Evolutionary conservation across 177 flowering plant species (phyloP).

Genomic region (Vitis hybrid): DNA sequence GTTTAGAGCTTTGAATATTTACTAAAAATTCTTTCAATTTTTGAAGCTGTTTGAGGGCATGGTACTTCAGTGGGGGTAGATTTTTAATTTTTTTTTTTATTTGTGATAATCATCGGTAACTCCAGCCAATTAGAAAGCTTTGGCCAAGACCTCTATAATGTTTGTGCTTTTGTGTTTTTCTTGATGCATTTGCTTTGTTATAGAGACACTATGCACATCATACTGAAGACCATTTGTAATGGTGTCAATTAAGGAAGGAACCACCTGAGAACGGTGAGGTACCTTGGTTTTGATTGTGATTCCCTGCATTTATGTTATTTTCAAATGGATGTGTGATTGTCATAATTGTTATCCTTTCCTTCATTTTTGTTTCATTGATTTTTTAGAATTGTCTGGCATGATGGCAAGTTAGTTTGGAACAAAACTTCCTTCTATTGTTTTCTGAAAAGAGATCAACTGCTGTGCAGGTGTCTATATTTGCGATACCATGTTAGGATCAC

Average conservation of each 20-base stretch:
- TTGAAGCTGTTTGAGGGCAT: background rate
- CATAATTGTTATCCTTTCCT: background rate
- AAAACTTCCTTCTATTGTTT: background rate
- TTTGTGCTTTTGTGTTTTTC: background rate
- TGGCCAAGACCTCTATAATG: background rate
- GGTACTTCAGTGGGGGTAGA: background rate
- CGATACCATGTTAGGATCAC: background rate
- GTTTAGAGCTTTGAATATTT: too few species aligned
- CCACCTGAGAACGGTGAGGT: background rate
- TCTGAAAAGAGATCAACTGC: background rate
- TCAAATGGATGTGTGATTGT: background rate
- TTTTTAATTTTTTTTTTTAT: too few species aligned
- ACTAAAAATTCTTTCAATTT: background rate
- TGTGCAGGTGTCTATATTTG: constrained; percentile 2
- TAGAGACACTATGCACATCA: background rate
- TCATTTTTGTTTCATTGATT: background rate
- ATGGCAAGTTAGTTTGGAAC: background rate
- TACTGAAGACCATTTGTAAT: background rate
- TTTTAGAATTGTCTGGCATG: too few species aligned
- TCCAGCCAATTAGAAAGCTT: background rate
- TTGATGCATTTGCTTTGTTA: too few species aligned
- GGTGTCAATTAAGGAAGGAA: background rate
- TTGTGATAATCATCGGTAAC: background rate
- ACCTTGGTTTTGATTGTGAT: background rate
- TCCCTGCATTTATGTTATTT: background rate